Evolutionary conservation across 2,329 filamentous ascomycete genomes (phyloP).

Genomic region (Thyridium curvatum): DNA sequence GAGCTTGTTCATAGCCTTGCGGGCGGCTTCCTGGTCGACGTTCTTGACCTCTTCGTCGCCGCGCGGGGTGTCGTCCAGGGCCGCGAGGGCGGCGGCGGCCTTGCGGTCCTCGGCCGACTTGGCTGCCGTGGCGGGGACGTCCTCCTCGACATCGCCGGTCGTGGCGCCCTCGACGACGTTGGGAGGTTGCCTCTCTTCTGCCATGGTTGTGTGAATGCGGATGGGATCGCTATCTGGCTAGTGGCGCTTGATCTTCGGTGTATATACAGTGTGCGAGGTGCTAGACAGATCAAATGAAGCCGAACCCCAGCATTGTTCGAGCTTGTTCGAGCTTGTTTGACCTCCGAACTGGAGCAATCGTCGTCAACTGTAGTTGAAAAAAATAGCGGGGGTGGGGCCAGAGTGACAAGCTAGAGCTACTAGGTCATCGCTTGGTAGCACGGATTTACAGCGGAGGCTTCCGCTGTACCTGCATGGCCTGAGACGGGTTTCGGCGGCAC

Average conservation of each 20-base stretch:
- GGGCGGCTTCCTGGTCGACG: slow-evolving; percentile 64
- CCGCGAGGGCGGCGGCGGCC: slow-evolving; percentile 66
- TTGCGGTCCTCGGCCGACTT: slow-evolving; percentile 73
- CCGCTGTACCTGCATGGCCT: no score
- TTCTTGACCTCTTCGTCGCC: slow-evolving; percentile 48
- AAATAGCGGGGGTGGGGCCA: no score
- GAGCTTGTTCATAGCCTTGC: slow-evolving; percentile 65
- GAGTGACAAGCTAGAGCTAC: no score
- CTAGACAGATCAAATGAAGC: neutral
- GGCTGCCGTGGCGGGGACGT: slow-evolving; percentile 37
- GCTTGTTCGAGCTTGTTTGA: no score
- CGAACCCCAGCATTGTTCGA: no score
- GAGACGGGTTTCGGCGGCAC: no score
- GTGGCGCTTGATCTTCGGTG: slow-evolving; percentile 6
- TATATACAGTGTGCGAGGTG: neutral
- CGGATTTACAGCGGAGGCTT: no score
- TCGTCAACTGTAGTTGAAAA: neutral
- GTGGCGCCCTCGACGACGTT: slow-evolving; percentile 54
- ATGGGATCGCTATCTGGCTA: no score
- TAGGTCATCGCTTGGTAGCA: no score
- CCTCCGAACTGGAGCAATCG: no score
- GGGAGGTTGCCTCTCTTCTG: slow-evolving; percentile 53
- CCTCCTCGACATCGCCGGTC: slow-evolving; percentile 52
- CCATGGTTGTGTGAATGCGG: no score
- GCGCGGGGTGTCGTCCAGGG: slow-evolving; percentile 49